These are phyloP conservation scores for Mycosphaerella sp. DNA, from an alignment of 2,329 filamentous ascomycete species.

Conservation along the genomic window DNA sequence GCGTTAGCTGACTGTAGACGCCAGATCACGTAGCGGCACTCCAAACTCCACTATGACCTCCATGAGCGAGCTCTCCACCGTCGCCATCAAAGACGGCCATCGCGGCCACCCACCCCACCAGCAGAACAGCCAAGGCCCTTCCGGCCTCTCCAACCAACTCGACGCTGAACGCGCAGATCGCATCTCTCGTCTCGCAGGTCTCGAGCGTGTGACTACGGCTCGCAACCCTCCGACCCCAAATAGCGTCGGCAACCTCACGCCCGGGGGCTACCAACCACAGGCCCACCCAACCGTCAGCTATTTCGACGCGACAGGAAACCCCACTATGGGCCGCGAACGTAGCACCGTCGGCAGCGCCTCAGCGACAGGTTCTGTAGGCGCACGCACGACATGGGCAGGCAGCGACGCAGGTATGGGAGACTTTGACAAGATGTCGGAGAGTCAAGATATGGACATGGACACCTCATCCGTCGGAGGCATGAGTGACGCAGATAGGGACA, in stretches of 20 bases:
- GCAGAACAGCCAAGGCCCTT: constrained; percentile 40
- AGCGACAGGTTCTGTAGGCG: constrained; percentile 72
- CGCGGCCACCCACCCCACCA: constrained; percentile 67
- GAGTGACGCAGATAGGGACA: constrained; percentile 62
- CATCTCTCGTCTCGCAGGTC: constrained; percentile 88
- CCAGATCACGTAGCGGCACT: constrained; percentile 60
- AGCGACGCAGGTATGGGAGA: constrained; percentile 49
- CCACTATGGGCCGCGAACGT: constrained; percentile 61
- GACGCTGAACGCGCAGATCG: constrained; percentile 60
- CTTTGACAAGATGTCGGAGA: constrained; percentile 61
- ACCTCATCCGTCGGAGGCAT: constrained; percentile 66
- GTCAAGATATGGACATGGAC: constrained; percentile 38
- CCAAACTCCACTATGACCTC: constrained; percentile 90
- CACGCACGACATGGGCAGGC: constrained; percentile 62
- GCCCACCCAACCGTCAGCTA: constrained; percentile 51
- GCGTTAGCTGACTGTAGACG: constrained; percentile 1
- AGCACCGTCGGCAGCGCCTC: constrained; percentile 89
- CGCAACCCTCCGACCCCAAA: constrained; percentile 45
- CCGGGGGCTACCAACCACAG: constrained; percentile 16
- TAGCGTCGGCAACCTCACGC: constrained; percentile 33
- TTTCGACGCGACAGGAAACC: constrained; percentile 70
- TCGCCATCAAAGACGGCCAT: constrained; percentile 93
- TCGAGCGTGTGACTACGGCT: constrained; percentile 77
- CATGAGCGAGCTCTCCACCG: constrained; percentile 84
- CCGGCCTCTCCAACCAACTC: constrained; percentile 50